Conservation (phyloP, 768 basidiomycete genomes). For the Tubosaeta sp. region DNA sequence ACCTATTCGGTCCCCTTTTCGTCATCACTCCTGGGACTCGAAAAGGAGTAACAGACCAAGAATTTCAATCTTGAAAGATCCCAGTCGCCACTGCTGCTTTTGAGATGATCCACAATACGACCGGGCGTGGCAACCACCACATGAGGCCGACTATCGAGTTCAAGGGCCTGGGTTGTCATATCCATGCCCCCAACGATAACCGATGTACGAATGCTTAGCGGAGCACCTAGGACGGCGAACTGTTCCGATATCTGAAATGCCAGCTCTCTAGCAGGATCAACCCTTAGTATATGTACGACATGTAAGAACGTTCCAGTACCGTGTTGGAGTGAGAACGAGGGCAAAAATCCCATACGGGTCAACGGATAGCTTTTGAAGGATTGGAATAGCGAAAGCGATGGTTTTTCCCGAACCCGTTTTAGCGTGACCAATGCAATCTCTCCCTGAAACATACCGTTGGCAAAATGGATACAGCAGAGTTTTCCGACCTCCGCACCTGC, state of each 20-base stretch:
- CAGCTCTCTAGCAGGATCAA: constrained; percentile 60
- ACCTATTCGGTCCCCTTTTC: constrained; percentile 45
- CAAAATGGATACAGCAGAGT: neutral
- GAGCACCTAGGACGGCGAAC: constrained; percentile 82
- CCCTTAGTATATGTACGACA: neutral
- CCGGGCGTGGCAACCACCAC: constrained; percentile 96
- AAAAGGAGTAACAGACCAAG: constrained; percentile 48
- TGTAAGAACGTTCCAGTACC: constrained; percentile 44
- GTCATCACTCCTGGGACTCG: neutral
- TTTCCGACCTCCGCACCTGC: constrained; percentile 43
- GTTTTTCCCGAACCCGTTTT: constrained; percentile 99
- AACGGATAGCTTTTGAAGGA: constrained; percentile 77
- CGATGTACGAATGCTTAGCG: constrained; percentile 77
- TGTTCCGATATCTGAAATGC: constrained; percentile 98
- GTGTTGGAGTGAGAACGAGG: constrained; percentile 88
- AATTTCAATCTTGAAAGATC: constrained; percentile 80
- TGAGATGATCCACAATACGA: constrained; percentile 85
- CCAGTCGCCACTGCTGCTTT: constrained; percentile 75
- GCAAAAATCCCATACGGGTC: constrained; percentile 97
- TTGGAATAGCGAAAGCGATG: constrained; percentile 93
- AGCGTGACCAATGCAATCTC: constrained; percentile 96
- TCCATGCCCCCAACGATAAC: constrained; percentile 99
- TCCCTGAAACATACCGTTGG: constrained; percentile 46
- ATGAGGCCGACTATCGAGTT: constrained; percentile 82
- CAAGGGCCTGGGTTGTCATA: constrained; percentile 90